A percentile compares a stretch with the other conserved stretches of the same genome.
Evolutionary conservation across 768 basidiomycete species (phyloP).

Genomic region (Mycena galopus): DNA sequence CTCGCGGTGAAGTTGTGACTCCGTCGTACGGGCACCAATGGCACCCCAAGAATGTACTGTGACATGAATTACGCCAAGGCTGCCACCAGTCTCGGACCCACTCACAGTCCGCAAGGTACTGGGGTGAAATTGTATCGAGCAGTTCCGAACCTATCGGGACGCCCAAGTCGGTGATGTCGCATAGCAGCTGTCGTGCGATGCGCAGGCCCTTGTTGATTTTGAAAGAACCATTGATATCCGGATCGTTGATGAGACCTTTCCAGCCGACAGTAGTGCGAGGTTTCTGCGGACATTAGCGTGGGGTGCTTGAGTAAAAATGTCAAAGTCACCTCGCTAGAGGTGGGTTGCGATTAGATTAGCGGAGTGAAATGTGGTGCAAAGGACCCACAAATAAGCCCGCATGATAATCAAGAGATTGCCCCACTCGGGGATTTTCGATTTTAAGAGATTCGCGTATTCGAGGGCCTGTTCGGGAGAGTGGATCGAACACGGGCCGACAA

Average conservation of each 20-base stretch:
- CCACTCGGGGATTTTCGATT: slow-evolving; percentile 73
- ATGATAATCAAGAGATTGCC: slow-evolving; percentile 91
- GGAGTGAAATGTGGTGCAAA: slow-evolving; percentile 17
- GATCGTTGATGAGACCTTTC: slow-evolving; percentile 95
- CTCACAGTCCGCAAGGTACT: slow-evolving; percentile 84
- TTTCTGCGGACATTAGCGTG: slow-evolving; percentile 67
- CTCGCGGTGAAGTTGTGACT: slow-evolving; percentile 97
- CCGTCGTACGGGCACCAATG: slow-evolving; percentile 97
- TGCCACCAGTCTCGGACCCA: slow-evolving; percentile 5
- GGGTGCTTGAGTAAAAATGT: slow-evolving; percentile 13
- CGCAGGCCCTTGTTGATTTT: slow-evolving; percentile 97
- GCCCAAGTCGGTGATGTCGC: slow-evolving; percentile 90
- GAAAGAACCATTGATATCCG: slow-evolving; percentile 95
- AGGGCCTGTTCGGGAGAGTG: slow-evolving; percentile 90
- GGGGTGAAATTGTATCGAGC: slow-evolving; percentile 75
- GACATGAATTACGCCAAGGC: slow-evolving; percentile 20
- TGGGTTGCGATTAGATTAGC: slow-evolving; percentile 18
- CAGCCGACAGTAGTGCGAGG: slow-evolving; percentile 97
- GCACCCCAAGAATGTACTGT: slow-evolving; percentile 91
- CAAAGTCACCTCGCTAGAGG: slow-evolving; percentile 50
- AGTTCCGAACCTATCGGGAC: slow-evolving; percentile 96
- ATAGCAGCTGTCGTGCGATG: slow-evolving; percentile 88
- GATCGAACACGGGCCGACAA: slow-evolving; percentile 97
- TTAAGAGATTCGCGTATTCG: slow-evolving; percentile 83
- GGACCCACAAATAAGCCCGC: slow-evolving; percentile 97